Evolutionary conservation across 352 stramenopile genomes (phyloP), one percentile per base, ranked within the genome.

Genomic region (Phytophthora melonis): DNA sequence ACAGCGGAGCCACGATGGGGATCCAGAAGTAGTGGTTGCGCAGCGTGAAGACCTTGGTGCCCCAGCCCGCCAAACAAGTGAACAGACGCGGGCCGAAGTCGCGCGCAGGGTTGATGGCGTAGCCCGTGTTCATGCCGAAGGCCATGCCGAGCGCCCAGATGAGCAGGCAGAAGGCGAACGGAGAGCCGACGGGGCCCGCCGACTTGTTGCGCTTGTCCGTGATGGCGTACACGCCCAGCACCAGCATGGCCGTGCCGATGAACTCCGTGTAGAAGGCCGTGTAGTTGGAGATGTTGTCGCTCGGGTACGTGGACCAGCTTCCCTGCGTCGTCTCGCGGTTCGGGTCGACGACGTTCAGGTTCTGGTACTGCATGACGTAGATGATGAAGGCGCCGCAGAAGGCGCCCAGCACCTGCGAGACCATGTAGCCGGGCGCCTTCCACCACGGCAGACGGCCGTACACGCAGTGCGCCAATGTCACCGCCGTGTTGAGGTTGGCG

Each of bases 241-340:
- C 30, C 14, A 91, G 64, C 77, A 91, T 80, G 10, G 72, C 77
- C 39, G 84, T 87, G 56, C 69, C 83, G 52, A 91, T 61, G 25
- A 89, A 73, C 68, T 91, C 84, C 43, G 80, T 87, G 53, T 81
- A 73, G 66, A 91, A 89, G 16, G 80, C 80, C 25, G 74, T 89
- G 34, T 62, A 63, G 69, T 84, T 83, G 27, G 75, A 77, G 55
- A 89, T 79, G 45, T 74, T 63, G 10, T 66, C 63, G 27, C 62
- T 73, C 10, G 84, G 84, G 70, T 84, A 88, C 32, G 84, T 87
- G 5, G 79, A 59, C 47, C 80, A 89, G 58, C 75, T 71, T 19
- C 55, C 58, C 43, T 80, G 78, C 1, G 78, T 81, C 10, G 66
- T 83, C n/a, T 73, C 65, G 21, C 71, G 79, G 25, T 84, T 55